These are phyloP conservation scores for Picea glauca DNA, from an alignment of 75 land plant species.

Conservation along the genomic window DNA sequence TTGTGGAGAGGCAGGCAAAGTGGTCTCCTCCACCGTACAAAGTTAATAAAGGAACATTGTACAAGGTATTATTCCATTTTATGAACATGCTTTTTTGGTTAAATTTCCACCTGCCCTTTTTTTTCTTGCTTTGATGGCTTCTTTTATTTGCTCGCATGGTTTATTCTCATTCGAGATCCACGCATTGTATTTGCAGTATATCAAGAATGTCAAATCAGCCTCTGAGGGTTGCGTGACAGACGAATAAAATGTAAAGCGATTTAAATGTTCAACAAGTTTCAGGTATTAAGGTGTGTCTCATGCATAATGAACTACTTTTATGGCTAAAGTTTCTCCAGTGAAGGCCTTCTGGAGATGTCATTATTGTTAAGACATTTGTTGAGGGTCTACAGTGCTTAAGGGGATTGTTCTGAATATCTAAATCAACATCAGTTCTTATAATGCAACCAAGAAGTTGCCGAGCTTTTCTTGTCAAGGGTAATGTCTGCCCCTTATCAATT, in stretches of 20 bases:
- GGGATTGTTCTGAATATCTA: not conserved
- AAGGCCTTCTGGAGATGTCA: not conserved
- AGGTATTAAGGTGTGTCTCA: not conserved
- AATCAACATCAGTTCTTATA: too few species aligned
- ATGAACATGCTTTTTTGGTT: not conserved
- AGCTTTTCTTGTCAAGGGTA: too few species aligned
- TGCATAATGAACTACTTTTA: not conserved
- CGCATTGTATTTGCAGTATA: constrained; percentile 51
- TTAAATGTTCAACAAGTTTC: not conserved
- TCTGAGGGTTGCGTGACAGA: constrained; percentile 92
- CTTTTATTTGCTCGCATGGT: constrained; percentile 12
- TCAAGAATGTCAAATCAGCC: constrained; percentile 88
- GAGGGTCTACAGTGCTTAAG: not conserved
- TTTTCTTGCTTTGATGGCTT: not conserved
- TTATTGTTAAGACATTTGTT: not conserved
- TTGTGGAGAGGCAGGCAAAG: constrained; percentile 51
- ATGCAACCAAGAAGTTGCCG: too few species aligned
- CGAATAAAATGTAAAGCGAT: constrained; percentile 32
- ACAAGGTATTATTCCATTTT: constrained; percentile 50
- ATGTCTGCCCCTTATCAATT: too few species aligned
- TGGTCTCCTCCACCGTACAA: constrained; percentile 83
- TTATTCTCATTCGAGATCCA: not conserved
- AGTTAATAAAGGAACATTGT: constrained; percentile 70
- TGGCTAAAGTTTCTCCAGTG: not conserved
- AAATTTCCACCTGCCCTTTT: not conserved